Evolutionary conservation across 495 filamentous ascomycete species (phyloP).

Genomic region (Thermothielavioides terrestris): DNA sequence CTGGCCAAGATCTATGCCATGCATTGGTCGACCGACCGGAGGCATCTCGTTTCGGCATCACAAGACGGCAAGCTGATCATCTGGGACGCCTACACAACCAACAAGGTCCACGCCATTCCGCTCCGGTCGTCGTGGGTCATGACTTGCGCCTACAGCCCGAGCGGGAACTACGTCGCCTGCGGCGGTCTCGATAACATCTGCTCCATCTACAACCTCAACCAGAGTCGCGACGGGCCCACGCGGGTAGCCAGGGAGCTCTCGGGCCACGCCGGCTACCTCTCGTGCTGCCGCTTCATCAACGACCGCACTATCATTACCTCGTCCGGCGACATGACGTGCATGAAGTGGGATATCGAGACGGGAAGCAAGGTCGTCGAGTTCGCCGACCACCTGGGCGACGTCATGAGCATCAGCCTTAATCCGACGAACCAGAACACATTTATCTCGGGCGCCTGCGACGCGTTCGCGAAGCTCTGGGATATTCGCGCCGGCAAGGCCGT

Average conservation of each 20-base stretch:
- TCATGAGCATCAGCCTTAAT: conserved; percentile 99
- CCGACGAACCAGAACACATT: conserved; percentile 98
- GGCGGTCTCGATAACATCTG: conserved; percentile 99
- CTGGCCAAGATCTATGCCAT: conserved; percentile 99
- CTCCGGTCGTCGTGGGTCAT: conserved; percentile 98
- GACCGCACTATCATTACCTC: conserved; percentile 96
- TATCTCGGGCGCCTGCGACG: conserved; percentile 96
- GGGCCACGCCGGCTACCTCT: conserved; percentile 93
- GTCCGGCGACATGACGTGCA: conserved; percentile 99
- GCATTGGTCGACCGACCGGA: conserved; percentile 99
- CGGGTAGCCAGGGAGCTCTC: conserved; percentile 94
- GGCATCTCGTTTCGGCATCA: conserved; percentile 95
- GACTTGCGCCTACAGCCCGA: conserved; percentile 98
- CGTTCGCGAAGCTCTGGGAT: conserved; percentile 98
- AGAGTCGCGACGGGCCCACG: conserved; percentile 89
- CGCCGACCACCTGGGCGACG: conserved; percentile 94
- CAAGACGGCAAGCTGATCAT: conserved; percentile 99
- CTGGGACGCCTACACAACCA: conserved; percentile 99
- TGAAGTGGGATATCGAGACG: conserved; percentile 99
- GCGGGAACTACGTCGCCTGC: conserved; percentile 95
- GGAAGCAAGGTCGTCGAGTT: conserved; percentile 97
- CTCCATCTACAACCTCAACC: conserved; percentile 96
- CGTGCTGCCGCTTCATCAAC: conserved; percentile 98
- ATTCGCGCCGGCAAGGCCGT: conserved; percentile 97
- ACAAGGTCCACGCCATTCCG: conserved; percentile 99